These are phyloP conservation scores for Mycena leptocephala DNA, from an alignment of 768 basidiomycete genomes.

Conservation along the genomic window DNA sequence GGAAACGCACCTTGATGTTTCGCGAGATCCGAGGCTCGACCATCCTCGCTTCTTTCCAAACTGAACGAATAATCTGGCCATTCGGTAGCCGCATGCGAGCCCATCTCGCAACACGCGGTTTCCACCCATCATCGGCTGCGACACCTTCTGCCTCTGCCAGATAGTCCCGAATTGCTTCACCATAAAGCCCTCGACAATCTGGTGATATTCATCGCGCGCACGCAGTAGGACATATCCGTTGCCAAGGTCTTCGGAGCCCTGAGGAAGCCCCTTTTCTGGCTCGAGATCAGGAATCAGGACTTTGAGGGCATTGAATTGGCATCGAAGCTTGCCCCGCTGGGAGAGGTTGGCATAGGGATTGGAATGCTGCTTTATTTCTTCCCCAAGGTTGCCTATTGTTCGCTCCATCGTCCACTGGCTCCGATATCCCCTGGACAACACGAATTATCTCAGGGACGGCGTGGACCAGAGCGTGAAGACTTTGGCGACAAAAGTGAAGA, in stretches of 20 bases:
- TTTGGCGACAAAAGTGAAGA: background rate
- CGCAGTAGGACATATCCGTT: slow-evolving; percentile 4
- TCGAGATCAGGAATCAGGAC: background rate
- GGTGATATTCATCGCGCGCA: background rate
- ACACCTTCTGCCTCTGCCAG: background rate
- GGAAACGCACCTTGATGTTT: slow-evolving; percentile 25
- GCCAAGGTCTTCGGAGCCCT: background rate
- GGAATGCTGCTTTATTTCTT: slow-evolving; percentile 20
- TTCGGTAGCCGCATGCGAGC: slow-evolving; percentile 38
- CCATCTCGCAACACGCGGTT: slow-evolving; percentile 24
- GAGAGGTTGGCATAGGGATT: slow-evolving; percentile 9
- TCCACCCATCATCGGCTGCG: background rate
- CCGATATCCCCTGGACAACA: background rate
- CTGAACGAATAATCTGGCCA: slow-evolving; percentile 38
- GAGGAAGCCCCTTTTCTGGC: background rate
- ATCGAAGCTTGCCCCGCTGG: background rate
- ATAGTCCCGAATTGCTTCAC: background rate
- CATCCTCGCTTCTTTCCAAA: slow-evolving; percentile 29
- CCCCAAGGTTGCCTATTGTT: background rate
- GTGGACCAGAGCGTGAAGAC: background rate
- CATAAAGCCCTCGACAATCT: background rate
- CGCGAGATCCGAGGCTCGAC: background rate
- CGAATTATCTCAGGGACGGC: background rate
- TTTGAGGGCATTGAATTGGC: background rate
- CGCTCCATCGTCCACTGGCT: slow-evolving; percentile 22